Conservation (phyloP, 2,329 filamentous ascomycete species). For the Cladosporium sp. region DNA sequence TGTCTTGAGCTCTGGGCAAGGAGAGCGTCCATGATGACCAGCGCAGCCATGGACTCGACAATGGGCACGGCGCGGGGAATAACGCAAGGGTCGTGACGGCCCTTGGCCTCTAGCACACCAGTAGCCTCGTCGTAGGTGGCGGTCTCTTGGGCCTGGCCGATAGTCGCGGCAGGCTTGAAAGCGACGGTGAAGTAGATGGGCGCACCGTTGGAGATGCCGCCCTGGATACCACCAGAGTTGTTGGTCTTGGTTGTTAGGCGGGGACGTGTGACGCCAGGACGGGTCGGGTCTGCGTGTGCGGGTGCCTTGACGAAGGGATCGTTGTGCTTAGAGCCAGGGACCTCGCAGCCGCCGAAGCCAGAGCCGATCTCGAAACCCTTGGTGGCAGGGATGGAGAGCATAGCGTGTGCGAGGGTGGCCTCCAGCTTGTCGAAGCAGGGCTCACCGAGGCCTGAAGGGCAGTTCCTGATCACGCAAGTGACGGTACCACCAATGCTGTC, state of each 20-base stretch:
- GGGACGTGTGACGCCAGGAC: slow-evolving; percentile 55
- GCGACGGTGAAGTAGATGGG: slow-evolving; percentile 92
- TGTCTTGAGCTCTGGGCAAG: slow-evolving; percentile 74
- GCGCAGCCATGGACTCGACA: slow-evolving; percentile 86
- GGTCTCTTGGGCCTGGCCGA: slow-evolving; percentile 83
- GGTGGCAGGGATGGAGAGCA: slow-evolving; percentile 91
- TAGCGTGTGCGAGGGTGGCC: slow-evolving; percentile 85
- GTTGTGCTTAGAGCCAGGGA: slow-evolving; percentile 89
- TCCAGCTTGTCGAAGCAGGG: slow-evolving; percentile 96
- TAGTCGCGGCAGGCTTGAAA: slow-evolving; percentile 95
- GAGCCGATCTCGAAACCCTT: slow-evolving; percentile 97
- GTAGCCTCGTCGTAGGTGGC: slow-evolving; percentile 74
- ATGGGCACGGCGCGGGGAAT: slow-evolving; percentile 84
- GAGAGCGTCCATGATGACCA: slow-evolving; percentile 84
- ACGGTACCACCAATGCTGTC: slow-evolving; percentile 96
- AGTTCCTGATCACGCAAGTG: slow-evolving; percentile 87
- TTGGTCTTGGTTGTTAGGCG: slow-evolving; percentile 86
- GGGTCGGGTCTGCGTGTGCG: slow-evolving; percentile 35
- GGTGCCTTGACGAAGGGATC: slow-evolving; percentile 74
- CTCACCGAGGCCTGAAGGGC: slow-evolving; percentile 84
- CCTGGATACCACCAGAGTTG: slow-evolving; percentile 92
- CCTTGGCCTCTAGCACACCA: slow-evolving; percentile 85
- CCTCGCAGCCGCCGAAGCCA: slow-evolving; percentile 82
- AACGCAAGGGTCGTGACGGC: slow-evolving; percentile 90
- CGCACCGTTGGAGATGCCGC: slow-evolving; percentile 90